Evolutionary conservation across 129 eudicot genomes (phyloP).

Genomic region (Tanacetum coccineum): DNA sequence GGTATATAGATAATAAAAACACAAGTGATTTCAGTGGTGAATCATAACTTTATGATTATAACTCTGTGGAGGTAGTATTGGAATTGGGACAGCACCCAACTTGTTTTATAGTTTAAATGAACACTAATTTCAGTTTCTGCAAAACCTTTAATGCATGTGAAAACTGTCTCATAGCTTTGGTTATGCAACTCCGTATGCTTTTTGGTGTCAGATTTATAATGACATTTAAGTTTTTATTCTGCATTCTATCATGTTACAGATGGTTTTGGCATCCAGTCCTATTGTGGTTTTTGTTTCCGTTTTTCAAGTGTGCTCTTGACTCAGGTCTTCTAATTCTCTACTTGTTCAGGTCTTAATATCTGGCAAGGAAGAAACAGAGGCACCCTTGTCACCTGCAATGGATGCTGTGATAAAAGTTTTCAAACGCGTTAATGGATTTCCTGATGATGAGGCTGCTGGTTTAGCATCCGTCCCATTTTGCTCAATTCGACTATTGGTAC

Average conservation of each 20-base stretch:
- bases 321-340: background rate
- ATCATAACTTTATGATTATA: too few species aligned
- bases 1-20: too few species aligned
- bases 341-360: conserved; percentile 54
- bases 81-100: too few species aligned
- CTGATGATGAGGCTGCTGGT: conserved; percentile 39
- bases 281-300: too few species aligned
- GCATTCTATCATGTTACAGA: too few species aligned
- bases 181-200: background rate
- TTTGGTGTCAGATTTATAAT: background rate
- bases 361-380: conserved; percentile 70
- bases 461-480: conserved; percentile 35
- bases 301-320: background rate
- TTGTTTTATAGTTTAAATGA: too few species aligned
- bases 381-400: conserved; percentile 63
- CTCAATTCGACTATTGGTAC: conserved; percentile 44
- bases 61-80: too few species aligned
- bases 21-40: too few species aligned
- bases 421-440: conserved; percentile 45
- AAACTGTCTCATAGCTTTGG: background rate
- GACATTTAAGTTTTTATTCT: background rate
- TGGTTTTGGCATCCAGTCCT: too few species aligned
- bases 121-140: too few species aligned
- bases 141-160: background rate
- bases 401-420: conserved; percentile 59